Evolutionary conservation across 768 basidiomycete genomes (phyloP).

Genomic region (Kwoniella newhampshirensis): DNA sequence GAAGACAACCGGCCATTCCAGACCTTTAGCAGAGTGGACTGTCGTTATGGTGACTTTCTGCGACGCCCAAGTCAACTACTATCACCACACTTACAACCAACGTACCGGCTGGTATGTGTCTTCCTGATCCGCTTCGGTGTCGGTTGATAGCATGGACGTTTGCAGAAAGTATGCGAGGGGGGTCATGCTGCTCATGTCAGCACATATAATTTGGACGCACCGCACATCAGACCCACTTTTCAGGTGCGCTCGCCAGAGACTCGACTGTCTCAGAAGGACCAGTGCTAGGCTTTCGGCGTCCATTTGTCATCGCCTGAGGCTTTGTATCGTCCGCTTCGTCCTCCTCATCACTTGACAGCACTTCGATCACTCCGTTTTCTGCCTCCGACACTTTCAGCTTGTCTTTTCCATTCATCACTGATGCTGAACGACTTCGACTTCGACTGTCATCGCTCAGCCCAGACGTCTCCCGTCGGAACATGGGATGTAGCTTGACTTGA

Average conservation of each 20-base stretch:
- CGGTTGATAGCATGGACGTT: conserved; percentile 78
- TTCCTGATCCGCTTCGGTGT: conserved; percentile 63
- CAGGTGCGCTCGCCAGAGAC: conserved; percentile 4
- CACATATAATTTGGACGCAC: too few relatives aligned
- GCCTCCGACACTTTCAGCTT: conserved; percentile 13
- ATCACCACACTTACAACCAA: background rate
- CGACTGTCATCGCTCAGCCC: conserved; percentile 7
- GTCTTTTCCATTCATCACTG: conserved; percentile 7
- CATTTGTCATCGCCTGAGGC: background rate
- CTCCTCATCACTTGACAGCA: conserved; percentile 45
- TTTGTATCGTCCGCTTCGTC: conserved; percentile 9
- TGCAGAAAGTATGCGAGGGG: conserved; percentile 72
- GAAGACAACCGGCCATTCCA: conserved; percentile 90
- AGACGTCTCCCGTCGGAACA: conserved; percentile 33
- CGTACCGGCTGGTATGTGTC: conserved; percentile 48
- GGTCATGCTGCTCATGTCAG: conserved; percentile 57
- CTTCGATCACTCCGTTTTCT: conserved; percentile 33
- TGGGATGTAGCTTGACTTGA: conserved; percentile 32
- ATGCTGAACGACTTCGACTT: conserved; percentile 20
- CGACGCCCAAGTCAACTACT: background rate
- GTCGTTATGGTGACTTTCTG: conserved; percentile 82
- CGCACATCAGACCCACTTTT: conserved; percentile 10
- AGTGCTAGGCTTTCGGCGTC: too few relatives aligned
- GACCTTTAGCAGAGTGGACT: conserved; percentile 84
- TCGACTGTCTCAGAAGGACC: background rate